A percentile compares a stretch with the other conserved stretches of the same genome.
phyloP scores from a whole-genome alignment of 805 yeast species.

The Candida nanaspora region DNA sequence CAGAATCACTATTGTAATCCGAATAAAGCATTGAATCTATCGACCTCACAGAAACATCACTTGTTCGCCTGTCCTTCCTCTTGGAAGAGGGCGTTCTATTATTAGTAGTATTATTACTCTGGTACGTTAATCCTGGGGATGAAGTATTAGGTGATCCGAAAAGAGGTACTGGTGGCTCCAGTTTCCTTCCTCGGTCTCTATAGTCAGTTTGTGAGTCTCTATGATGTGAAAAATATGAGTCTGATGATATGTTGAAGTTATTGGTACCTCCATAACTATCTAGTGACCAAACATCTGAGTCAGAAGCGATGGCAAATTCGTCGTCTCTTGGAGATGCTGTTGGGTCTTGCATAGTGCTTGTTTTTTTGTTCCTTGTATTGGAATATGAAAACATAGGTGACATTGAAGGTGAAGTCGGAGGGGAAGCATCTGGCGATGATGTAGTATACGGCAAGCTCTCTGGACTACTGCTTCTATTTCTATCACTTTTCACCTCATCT shows the following conservation, averaged over 20 bases:
- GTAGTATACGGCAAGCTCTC: too few relatives aligned
- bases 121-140: background rate
- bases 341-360: background rate
- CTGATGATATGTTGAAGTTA: constrained; percentile 21
- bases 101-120: background rate
- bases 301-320: constrained; percentile 25
- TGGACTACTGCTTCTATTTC: too few relatives aligned
- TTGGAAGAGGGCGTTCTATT: background rate
- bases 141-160: background rate
- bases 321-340: constrained; percentile 8
- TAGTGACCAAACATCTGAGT: constrained; percentile 24
- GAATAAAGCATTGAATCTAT: constrained; percentile 6
- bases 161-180: constrained; percentile 8
- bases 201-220: constrained; percentile 19
- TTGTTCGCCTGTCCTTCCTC: constrained; percentile 11
- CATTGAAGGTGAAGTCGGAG: background rate
- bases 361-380: background rate
- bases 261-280: constrained; percentile 14
- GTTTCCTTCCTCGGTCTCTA: constrained; percentile 11
- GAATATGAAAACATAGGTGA: background rate
- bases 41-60: constrained; percentile 21
- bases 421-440: background rate
- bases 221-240: constrained; percentile 26
- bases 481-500: too few relatives aligned
- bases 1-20: constrained; percentile 12